Evolutionary conservation across 1,284 basidiomycete genomes (phyloP).

Genomic region (Papiliotrema terrestris): DNA sequence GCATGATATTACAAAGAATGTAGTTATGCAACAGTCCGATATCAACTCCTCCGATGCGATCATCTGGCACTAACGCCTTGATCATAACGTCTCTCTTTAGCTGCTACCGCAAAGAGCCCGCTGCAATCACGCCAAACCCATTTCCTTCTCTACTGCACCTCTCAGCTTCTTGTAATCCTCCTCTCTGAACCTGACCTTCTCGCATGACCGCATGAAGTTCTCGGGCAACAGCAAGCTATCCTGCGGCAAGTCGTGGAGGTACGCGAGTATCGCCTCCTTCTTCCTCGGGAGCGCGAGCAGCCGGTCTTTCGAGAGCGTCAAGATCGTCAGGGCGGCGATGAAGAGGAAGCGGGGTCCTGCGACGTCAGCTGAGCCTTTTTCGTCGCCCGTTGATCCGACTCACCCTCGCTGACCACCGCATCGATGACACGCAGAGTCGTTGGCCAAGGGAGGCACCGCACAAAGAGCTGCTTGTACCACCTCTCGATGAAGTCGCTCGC

Average conservation of each 20-base stretch:
- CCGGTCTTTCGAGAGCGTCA: slow-evolving; percentile 48
- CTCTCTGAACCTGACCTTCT: slow-evolving; percentile 39
- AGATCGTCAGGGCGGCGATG: slow-evolving; percentile 70
- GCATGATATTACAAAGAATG: too few species aligned
- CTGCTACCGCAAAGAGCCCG: too few species aligned
- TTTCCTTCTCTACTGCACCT: slow-evolving; percentile 34
- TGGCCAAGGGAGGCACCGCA: slow-evolving; percentile 69
- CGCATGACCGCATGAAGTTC: slow-evolving; percentile 41
- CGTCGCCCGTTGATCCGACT: slow-evolving; percentile 3
- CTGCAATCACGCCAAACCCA: slow-evolving; percentile 6
- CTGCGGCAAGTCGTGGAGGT: slow-evolving; percentile 39
- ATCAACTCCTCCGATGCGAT: too few species aligned
- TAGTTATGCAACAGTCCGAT: too few species aligned
- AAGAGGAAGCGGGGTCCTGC: slow-evolving; percentile 75
- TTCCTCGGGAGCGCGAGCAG: slow-evolving; percentile 29
- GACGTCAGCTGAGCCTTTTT: slow-evolving; percentile 6
- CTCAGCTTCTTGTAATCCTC: slow-evolving; percentile 42
- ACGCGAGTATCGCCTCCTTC: slow-evolving; percentile 26
- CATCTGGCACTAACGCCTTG: too few species aligned
- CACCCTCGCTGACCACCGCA: slow-evolving; percentile 80
- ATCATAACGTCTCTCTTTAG: too few species aligned
- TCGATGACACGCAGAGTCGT: slow-evolving; percentile 81
- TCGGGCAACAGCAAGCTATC: slow-evolving; percentile 44
- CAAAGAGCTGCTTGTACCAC: slow-evolving; percentile 58
- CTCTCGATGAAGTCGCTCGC: slow-evolving; percentile 36